phyloP scores from a whole-genome alignment of 1,284 basidiomycete genomes.

The Boletus sp. region DNA sequence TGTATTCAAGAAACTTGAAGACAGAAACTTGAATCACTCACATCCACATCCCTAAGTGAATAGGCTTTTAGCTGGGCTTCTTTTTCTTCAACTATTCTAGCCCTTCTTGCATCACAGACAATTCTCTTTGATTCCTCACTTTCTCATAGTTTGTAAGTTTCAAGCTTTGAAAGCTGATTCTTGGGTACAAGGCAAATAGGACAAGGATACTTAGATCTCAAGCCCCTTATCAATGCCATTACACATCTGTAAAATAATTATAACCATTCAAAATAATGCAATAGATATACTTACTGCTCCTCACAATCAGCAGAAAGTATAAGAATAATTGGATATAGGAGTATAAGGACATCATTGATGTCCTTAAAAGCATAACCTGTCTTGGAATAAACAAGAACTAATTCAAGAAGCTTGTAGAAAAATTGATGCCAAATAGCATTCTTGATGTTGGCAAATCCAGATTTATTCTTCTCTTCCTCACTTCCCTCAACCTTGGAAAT shows the following conservation, averaged over 20 bases:
- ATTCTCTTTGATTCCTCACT: too few species aligned
- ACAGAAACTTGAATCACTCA: not conserved
- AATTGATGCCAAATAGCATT: slow-evolving; percentile 36
- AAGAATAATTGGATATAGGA: slow-evolving; percentile 14
- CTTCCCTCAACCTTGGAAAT: slow-evolving; percentile 30
- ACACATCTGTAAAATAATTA: slow-evolving; percentile 11
- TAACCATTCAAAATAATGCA: too few species aligned
- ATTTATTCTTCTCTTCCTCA: slow-evolving; percentile 30
- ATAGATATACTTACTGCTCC: slow-evolving; percentile 24
- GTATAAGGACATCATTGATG: not conserved
- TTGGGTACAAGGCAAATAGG: slow-evolving; percentile 14
- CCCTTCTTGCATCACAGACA: too few species aligned
- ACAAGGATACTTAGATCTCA: slow-evolving; percentile 11
- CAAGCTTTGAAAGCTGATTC: slow-evolving; percentile 7
- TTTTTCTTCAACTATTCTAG: too few species aligned
- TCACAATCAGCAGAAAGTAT: slow-evolving; percentile 28
- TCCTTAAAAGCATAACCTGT: slow-evolving; percentile 11
- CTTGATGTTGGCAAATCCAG: slow-evolving; percentile 40
- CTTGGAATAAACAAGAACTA: slow-evolving; percentile 11
- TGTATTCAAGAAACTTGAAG: too few species aligned
- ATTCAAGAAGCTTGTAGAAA: slow-evolving; percentile 20
- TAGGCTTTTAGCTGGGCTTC: too few species aligned
- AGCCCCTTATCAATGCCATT: slow-evolving; percentile 12
- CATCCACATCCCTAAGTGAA: not conserved
- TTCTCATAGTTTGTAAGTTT: too few species aligned